These are phyloP conservation scores for Beauveria sp. DNA, from an alignment of 2,329 filamentous ascomycete genomes.

Conservation along the genomic window DNA sequence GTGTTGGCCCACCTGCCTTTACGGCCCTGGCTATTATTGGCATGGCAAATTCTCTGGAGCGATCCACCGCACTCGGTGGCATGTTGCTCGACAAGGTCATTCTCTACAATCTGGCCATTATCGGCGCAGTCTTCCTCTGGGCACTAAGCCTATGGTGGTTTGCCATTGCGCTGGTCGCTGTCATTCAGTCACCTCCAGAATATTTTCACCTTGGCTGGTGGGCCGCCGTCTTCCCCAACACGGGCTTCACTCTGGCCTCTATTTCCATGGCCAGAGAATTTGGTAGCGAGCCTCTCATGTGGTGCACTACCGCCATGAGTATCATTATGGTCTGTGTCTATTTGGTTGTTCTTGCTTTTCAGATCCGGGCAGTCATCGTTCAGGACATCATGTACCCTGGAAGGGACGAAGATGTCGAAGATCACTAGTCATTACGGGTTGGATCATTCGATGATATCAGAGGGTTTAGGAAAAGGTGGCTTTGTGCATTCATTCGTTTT, in stretches of 20 bases:
- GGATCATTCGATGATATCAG: no score
- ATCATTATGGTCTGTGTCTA: constrained; percentile 35
- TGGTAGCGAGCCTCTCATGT: constrained; percentile 35
- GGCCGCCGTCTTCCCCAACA: constrained; percentile 56
- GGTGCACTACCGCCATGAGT: constrained; percentile 43
- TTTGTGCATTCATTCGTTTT: neutral
- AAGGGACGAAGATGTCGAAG: constrained; percentile 45
- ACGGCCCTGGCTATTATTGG: constrained; percentile 63
- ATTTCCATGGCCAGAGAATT: constrained; percentile 46
- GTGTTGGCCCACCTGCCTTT: constrained; percentile 66
- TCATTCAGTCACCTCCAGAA: constrained; percentile 32
- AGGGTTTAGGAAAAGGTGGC: neutral
- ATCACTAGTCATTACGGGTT: constrained; percentile 16
- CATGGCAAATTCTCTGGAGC: constrained; percentile 42
- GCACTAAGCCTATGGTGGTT: constrained; percentile 54
- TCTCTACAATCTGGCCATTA: constrained; percentile 38
- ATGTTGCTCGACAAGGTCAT: constrained; percentile 33
- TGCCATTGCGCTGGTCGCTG: constrained; percentile 29
- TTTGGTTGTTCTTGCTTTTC: constrained; percentile 35
- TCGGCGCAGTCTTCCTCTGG: constrained; percentile 55
- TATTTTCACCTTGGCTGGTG: constrained; percentile 57
- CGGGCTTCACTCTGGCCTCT: constrained; percentile 50
- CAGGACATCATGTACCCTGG: constrained; percentile 50
- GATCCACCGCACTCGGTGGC: constrained; percentile 36
- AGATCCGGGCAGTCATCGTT: constrained; percentile 39